phyloP scores from a whole-genome alignment of 2,329 filamentous ascomycete species.

The Aspergillus proliferans region DNA sequence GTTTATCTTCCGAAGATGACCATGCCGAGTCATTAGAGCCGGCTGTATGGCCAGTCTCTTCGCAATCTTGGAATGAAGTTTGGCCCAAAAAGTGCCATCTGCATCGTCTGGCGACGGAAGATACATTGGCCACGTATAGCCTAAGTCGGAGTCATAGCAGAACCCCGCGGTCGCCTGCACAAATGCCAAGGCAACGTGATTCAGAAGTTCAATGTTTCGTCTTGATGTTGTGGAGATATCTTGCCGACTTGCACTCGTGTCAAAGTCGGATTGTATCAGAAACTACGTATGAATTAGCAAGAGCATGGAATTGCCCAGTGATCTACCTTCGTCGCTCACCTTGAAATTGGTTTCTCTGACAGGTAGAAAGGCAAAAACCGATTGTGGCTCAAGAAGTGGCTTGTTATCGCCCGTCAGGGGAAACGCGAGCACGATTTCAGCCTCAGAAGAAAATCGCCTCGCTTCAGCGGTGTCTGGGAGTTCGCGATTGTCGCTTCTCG shows the following conservation, averaged over 20 bases:
- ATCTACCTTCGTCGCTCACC: constrained; percentile 15
- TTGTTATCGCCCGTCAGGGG: constrained; percentile 28
- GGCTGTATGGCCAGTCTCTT: background rate
- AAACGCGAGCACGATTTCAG: constrained; percentile 44
- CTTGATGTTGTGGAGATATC: constrained; percentile 25
- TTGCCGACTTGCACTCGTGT: constrained; percentile 41
- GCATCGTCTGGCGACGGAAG: constrained; percentile 25
- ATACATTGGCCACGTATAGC: constrained; percentile 43
- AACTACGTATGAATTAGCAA: constrained; percentile 28
- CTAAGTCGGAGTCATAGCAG: constrained; percentile 31
- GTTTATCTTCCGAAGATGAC: background rate
- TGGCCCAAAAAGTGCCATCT: constrained; percentile 3
- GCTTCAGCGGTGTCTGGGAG: background rate
- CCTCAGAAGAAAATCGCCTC: constrained; percentile 3
- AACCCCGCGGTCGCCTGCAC: constrained; percentile 34
- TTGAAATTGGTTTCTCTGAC: constrained; percentile 40
- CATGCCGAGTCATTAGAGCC: constrained; percentile 1
- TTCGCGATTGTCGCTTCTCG: constrained; percentile 15
- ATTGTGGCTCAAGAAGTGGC: constrained; percentile 36
- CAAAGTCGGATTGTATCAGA: constrained; percentile 48
- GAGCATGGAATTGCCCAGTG: background rate
- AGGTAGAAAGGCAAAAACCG: constrained; percentile 45
- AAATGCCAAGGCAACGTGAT: constrained; percentile 36
- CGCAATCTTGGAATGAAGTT: background rate
- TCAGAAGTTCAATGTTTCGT: constrained; percentile 34